Base-by-base conservation (phyloP, 2,329 filamentous ascomycete species). In the Tolypocladium inflatum region DNA sequence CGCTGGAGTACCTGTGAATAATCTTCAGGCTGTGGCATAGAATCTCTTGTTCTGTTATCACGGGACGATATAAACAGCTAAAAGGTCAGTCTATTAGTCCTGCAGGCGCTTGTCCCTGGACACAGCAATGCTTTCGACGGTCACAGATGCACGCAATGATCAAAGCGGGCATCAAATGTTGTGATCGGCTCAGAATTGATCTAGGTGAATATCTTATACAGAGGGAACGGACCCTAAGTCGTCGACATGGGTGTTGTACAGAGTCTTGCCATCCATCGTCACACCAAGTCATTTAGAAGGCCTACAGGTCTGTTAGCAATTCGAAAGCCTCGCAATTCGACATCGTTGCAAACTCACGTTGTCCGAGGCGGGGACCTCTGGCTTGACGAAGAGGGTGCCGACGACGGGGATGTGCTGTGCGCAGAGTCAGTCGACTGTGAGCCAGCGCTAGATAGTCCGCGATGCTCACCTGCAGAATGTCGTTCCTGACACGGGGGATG, bases 291-390 rank as follows among this genome's bases (percentile, higher is more conserved):
- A 62, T 67, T 76, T 75, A 77, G 67, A 77, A 77, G 56, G 74
- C 73, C 74, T 75, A 35, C 13, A 15, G 37, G 8, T 19, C 39
- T 3, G 58, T 74, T 63, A 74, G 67, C 35, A n/a, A 11, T 52
- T 13, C 6, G 11, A n/a, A n/a, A 42, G 10, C n/a, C n/a, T 52
- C 19, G 10, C 10, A n/a, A 13, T 37, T n/a, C 48, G 5, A 4
- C 19, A 15, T 35, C 11, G 13, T 13, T 33, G 37, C 17, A 7
- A 13, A 78, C 82, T 76, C 66, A 86, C 83, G 74, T 85, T 86
- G 74, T 87, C 84, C 60, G 83, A 81, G 60, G 83, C 75, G 64
- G 81, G 78, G 64, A 82, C 65, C 68, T 83, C 77, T 68, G 80
- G 75, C 70, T 80, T 78, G 65, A 76, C 65, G 70, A 78, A 86